Percentiles rank a stretch among this genome's conserved stretches.
Conservation (phyloP, 129 eudicot genomes). For the Helianthus tuberosus region DNA sequence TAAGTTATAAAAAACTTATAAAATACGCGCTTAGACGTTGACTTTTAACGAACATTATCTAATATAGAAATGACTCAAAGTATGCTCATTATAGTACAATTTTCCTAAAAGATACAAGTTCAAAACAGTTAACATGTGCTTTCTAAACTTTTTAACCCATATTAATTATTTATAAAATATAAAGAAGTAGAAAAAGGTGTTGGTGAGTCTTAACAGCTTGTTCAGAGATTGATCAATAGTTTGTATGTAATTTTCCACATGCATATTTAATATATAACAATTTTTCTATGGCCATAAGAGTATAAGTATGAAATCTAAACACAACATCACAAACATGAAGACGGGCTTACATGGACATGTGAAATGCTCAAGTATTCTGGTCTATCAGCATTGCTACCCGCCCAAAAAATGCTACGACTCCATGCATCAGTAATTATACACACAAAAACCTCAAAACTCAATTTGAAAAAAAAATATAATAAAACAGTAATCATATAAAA, state of each 20-base stretch:
- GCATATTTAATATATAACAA: too few species aligned
- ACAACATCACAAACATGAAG: constrained; percentile 56
- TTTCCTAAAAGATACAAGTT: neutral
- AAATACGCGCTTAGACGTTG: neutral
- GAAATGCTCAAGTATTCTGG: constrained; percentile 77
- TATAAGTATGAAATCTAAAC: too few species aligned
- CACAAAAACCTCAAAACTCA: neutral
- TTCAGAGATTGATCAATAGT: too few species aligned
- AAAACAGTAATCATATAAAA: too few species aligned
- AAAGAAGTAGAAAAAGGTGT: too few species aligned
- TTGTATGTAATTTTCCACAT: too few species aligned
- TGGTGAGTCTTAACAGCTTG: too few species aligned
- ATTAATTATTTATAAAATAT: too few species aligned
- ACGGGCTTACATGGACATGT: constrained; percentile 28
- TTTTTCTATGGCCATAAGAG: too few species aligned
- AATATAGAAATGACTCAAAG: neutral
- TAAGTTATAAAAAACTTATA: neutral
- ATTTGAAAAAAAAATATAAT: neutral
- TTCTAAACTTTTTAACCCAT: too few species aligned
- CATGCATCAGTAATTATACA: constrained; percentile 65
- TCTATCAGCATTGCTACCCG: constrained; percentile 68
- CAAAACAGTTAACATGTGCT: too few species aligned
- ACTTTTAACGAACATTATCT: neutral
- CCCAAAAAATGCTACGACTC: constrained; percentile 73
- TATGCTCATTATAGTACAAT: neutral